A percentile compares a stretch with the other conserved stretches of the same genome.
phyloP scores from a whole-genome alignment of 2,329 filamentous ascomycete genomes.

The Xylariaceae sp. region DNA sequence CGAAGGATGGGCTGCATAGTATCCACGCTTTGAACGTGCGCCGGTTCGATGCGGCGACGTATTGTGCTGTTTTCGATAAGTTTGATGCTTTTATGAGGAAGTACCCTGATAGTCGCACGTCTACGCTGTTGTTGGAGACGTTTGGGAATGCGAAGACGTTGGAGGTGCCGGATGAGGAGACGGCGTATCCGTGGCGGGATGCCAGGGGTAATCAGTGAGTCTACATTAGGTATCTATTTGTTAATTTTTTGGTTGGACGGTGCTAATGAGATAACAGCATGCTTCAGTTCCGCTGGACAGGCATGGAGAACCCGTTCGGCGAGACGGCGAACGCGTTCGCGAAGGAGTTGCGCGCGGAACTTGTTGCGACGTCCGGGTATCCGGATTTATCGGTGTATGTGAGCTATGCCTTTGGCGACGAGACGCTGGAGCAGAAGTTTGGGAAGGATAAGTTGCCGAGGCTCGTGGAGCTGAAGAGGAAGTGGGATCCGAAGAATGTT shows the following conservation, averaged over 20 bases:
- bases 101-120: conserved; percentile 10
- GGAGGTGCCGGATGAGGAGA: conserved; percentile 16
- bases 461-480: conserved; percentile 13
- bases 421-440: conserved; percentile 3
- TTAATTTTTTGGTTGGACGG: too few relatives aligned
- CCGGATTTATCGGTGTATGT: background rate
- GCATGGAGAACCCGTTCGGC: conserved; percentile 5
- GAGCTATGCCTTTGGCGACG: conserved; percentile 9
- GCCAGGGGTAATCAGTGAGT: conserved; percentile 5
- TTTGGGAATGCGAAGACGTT: conserved; percentile 18
- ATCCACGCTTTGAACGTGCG: conserved; percentile 14
- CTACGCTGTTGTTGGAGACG: conserved; percentile 10
- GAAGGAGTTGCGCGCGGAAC: conserved; percentile 7
- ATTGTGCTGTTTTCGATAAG: conserved; percentile 16
- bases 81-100: conserved; percentile 15
- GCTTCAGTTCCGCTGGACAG: background rate
- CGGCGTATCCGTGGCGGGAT: conserved; percentile 28
- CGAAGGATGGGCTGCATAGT: background rate
- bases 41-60: conserved; percentile 7
- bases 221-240: too few relatives aligned
- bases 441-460: conserved; percentile 10
- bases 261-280: background rate
- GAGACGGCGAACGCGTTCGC: conserved; percentile 10
- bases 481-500: conserved; percentile 16
- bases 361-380: background rate